Evolutionary conservation across 2,329 filamentous ascomycete genomes (phyloP).

Genomic region (Iodosphaeria phyllophila): DNA sequence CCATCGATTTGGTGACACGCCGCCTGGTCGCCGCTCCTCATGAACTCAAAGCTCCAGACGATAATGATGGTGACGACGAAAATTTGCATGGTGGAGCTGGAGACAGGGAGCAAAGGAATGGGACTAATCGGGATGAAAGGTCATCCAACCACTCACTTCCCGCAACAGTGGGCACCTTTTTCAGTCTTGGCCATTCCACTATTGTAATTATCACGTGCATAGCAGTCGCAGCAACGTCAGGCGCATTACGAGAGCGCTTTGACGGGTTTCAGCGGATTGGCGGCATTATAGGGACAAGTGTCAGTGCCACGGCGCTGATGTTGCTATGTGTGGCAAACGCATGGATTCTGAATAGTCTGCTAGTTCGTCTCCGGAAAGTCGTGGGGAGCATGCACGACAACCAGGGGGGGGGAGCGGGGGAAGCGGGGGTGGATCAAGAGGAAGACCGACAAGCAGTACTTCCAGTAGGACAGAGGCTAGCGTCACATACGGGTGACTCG

Average conservation of each 20-base stretch:
- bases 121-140: too few relatives aligned
- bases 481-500: too few relatives aligned
- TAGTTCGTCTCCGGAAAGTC: conserved; percentile 46
- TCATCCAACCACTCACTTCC: too few relatives aligned
- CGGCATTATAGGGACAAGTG: conserved; percentile 74
- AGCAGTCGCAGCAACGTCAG: conserved; percentile 78
- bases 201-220: conserved; percentile 83
- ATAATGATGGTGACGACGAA: too few relatives aligned
- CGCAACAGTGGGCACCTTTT: conserved; percentile 86
- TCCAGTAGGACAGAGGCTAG: too few relatives aligned
- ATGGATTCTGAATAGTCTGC: conserved; percentile 66
- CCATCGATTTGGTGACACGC: conserved; percentile 89
- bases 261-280: conserved; percentile 64
- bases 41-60: too few relatives aligned
- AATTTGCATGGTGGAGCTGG: too few relatives aligned
- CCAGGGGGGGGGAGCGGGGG: too few relatives aligned
- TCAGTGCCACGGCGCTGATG: conserved; percentile 69
- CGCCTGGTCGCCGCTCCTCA: conserved; percentile 68
- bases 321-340: conserved; percentile 67
- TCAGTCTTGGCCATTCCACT: conserved; percentile 84
- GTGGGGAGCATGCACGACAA: conserved; percentile 21
- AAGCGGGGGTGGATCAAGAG: conserved; percentile 10
- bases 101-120: too few relatives aligned
- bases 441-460: too few relatives aligned
- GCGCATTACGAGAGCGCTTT: conserved; percentile 65